Percentiles rank a stretch among this genome's conserved stretches.
Conservation (phyloP, 306 rosid species). For the Vigna mungo region DNA sequence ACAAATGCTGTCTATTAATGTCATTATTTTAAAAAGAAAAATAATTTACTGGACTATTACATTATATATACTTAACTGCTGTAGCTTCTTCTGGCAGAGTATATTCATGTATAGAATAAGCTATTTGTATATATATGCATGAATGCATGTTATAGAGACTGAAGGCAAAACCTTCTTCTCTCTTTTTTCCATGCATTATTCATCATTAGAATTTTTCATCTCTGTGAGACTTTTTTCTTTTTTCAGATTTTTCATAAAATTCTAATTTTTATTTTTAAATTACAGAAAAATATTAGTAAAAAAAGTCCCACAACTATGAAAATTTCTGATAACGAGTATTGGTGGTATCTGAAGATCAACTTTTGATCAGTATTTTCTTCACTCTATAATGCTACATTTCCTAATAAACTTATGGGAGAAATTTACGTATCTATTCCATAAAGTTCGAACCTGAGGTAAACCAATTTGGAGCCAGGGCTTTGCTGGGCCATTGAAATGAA, state of each 20-base stretch:
- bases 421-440: conserved; percentile 78
- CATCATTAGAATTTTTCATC: no score
- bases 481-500: conserved; percentile 91
- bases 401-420: conserved; percentile 67
- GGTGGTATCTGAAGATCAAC: conserved; percentile 52
- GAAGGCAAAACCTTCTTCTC: conserved; percentile 93
- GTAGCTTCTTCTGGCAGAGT: conserved; percentile 20
- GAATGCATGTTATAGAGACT: conserved; percentile 55
- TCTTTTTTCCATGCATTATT: conserved; percentile 47
- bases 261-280: no score
- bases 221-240: no score
- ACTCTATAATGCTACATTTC: conserved; percentile 66
- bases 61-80: conserved; percentile 40
- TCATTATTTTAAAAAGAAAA: neutral
- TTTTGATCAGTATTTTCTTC: conserved; percentile 43
- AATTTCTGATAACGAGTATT: neutral
- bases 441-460: conserved; percentile 66
- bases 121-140: neutral
- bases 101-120: no score
- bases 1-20: conserved; percentile 21
- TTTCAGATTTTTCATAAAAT: no score
- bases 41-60: conserved; percentile 42
- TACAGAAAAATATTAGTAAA: no score
- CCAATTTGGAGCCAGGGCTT: conserved; percentile 95
- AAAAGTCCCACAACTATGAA: no score